Conservation (phyloP, 2,329 filamentous ascomycete genomes). For the Ampelomyces quisqualis region DNA sequence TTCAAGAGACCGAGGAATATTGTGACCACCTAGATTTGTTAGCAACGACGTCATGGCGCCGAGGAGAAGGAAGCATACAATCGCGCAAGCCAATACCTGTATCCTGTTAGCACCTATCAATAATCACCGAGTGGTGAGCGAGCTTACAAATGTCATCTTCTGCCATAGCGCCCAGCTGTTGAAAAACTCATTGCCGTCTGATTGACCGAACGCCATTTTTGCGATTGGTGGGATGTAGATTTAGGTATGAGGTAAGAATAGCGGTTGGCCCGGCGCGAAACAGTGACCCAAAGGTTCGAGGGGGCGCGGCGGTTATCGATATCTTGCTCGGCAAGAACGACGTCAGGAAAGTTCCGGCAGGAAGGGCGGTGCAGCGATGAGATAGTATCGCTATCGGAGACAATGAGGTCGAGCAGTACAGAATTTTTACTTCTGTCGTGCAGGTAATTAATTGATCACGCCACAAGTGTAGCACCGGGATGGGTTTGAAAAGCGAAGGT, state of each 20-base stretch:
- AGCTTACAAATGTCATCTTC: constrained; percentile 83
- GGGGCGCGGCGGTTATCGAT: constrained; percentile 13
- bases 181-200: constrained; percentile 47
- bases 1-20: constrained; percentile 69
- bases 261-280: constrained; percentile 13
- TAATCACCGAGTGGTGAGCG: neutral
- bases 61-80: constrained; percentile 49
- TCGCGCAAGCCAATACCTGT: constrained; percentile 71
- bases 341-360: constrained; percentile 14
- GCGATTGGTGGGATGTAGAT: constrained; percentile 7
- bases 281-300: constrained; percentile 13
- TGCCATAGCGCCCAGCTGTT: constrained; percentile 75
- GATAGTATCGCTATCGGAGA: constrained; percentile 5
- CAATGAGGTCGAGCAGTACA: neutral
- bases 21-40: constrained; percentile 56
- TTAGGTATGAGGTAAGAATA: constrained; percentile 24
- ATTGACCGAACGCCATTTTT: constrained; percentile 25
- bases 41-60: constrained; percentile 19
- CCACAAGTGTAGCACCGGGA: constrained; percentile 18
- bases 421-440: neutral
- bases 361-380: constrained; percentile 16
- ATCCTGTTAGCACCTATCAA: constrained; percentile 25
- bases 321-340: constrained; percentile 15
- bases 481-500: constrained; percentile 4
- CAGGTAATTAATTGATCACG: constrained; percentile 10